Evolutionary conservation across 768 basidiomycete species (phyloP), one percentile per base, ranked within the genome.

Genomic region (Phanerochaete carnosa): DNA sequence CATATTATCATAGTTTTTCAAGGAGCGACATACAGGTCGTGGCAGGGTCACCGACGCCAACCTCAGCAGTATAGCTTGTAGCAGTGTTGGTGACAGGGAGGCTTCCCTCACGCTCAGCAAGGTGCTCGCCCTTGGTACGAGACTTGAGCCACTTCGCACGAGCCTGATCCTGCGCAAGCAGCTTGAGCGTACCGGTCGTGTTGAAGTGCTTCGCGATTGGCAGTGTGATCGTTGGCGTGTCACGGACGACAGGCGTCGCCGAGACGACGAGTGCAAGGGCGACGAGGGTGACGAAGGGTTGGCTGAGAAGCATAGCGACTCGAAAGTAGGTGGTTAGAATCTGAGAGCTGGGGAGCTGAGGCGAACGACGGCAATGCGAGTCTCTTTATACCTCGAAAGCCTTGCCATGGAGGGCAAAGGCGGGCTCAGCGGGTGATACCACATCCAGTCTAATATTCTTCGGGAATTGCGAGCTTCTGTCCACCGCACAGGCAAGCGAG

Each of bases 1-100:
- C n/a, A n/a, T n/a, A n/a, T n/a, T n/a, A n/a, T n/a, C n/a, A n/a
- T n/a, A n/a, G n/a, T n/a, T n/a, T n/a, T n/a, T n/a, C n/a, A n/a
- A n/a, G n/a, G n/a, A n/a, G n/a, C n/a, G n/a, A n/a, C 57, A 55
- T 32, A 63, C 62, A 63, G 5, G 58, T 57, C 9, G 62, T 63
- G 22, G 62, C 58, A 26, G 62, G 62, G 52, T 22, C 60, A 19
- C 62, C 62, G 32, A 63, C 50, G 22, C 55, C 19, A 19, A 63
- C 37, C 62, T 23, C 15, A 3, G 49, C 62, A 26, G 47, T 39
- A 32, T 63, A 63, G 22, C 54, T 39, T 22, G 60, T 58, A 6
- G 54, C 58, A 29, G 55, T 39, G 52, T 59, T 51, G 4, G 62
- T 63, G 23, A 58, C 58, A 32, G 62, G 62, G 16, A 55, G 25